These are phyloP conservation scores for Pleurotus salmoneostramineus DNA, from an alignment of 768 basidiomycete species.

Conservation along the genomic window DNA sequence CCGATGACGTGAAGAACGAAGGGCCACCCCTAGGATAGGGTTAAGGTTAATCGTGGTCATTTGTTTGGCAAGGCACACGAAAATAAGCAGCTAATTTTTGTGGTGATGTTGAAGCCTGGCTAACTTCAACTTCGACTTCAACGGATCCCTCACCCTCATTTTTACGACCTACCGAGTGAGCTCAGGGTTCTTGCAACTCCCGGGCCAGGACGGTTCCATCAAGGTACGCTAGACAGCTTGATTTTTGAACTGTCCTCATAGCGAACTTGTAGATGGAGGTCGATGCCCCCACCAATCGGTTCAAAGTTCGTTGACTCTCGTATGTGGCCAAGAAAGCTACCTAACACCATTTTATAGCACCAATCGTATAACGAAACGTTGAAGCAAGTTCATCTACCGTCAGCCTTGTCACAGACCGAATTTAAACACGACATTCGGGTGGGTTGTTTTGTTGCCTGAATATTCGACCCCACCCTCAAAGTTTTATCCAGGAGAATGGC, in stretches of 20 bases:
- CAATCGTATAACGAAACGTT: constrained; percentile 68
- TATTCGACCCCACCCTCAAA: background rate
- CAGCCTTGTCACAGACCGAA: constrained; percentile 50
- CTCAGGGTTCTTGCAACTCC: too few relatives aligned
- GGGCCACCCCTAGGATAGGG: background rate
- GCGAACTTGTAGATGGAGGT: background rate
- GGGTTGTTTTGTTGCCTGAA: constrained; percentile 16
- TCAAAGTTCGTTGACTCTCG: background rate
- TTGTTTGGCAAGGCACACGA: background rate
- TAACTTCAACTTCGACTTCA: too few relatives aligned
- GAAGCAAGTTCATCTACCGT: constrained; percentile 70
- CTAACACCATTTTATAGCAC: constrained; percentile 38
- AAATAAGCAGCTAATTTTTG: background rate
- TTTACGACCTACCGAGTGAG: too few relatives aligned
- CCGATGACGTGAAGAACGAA: too few relatives aligned
- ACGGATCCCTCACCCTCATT: too few relatives aligned
- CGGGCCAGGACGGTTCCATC: too few relatives aligned
- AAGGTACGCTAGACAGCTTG: too few relatives aligned
- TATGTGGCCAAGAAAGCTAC: background rate
- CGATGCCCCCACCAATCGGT: constrained; percentile 1
- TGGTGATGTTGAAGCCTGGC: background rate
- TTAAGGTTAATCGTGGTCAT: background rate
- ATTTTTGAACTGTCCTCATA: background rate
- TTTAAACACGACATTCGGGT: constrained; percentile 62
- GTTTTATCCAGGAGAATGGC: constrained; percentile 56